Evolutionary conservation across 1,284 basidiomycete genomes (phyloP).

Genomic region (Rhodofomes roseus): DNA sequence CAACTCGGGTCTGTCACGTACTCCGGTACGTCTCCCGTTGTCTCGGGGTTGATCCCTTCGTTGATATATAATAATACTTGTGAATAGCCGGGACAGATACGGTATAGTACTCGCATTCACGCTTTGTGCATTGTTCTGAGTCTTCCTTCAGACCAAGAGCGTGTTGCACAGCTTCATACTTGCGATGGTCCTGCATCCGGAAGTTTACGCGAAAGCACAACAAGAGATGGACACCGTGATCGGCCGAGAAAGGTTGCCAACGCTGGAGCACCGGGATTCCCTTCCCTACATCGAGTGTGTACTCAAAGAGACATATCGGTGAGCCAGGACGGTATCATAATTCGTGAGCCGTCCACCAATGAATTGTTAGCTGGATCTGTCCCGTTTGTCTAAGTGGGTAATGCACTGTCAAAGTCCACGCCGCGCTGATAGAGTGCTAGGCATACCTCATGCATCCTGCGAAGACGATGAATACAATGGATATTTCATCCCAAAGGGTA

Average conservation of each 20-base stretch:
- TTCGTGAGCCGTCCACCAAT: neutral
- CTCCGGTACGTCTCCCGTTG: conserved; percentile 29
- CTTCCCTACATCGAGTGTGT: conserved; percentile 53
- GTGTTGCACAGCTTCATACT: conserved; percentile 33
- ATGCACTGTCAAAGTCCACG: no score
- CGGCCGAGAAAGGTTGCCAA: conserved; percentile 43
- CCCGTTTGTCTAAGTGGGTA: neutral
- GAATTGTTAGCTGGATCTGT: neutral
- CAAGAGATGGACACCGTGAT: conserved; percentile 27
- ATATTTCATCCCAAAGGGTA: conserved; percentile 17
- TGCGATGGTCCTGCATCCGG: conserved; percentile 48
- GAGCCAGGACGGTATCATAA: neutral
- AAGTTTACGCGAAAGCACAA: conserved; percentile 46
- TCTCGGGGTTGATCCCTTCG: no score
- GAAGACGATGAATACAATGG: conserved; percentile 22
- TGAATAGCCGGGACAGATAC: conserved; percentile 33
- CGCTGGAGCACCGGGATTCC: conserved; percentile 40
- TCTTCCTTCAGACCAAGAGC: neutral
- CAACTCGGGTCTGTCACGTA: conserved; percentile 49
- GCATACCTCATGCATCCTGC: conserved; percentile 18
- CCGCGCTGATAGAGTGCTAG: conserved; percentile 2
- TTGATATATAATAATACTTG: no score
- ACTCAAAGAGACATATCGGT: conserved; percentile 48
- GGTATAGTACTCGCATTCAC: conserved; percentile 14
- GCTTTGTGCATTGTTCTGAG: conserved; percentile 8